phyloP scores from a whole-genome alignment of 2,329 filamentous ascomycete genomes.

The Arachnomyces sp. region DNA sequence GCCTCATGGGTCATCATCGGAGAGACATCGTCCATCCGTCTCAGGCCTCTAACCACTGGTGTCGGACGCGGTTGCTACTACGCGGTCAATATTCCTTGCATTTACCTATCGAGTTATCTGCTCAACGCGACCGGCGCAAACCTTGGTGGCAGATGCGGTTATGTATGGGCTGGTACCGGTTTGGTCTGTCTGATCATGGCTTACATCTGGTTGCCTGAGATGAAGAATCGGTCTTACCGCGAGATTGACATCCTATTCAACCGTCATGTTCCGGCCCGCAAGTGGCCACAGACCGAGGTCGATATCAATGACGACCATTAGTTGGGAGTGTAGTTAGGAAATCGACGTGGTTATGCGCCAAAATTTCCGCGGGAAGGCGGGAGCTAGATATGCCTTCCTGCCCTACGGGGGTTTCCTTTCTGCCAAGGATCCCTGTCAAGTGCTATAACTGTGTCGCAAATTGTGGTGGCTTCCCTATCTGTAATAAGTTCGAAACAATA shows the following conservation, averaged over 20 bases:
- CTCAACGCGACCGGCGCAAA: constrained; percentile 45
- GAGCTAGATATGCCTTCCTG: too few relatives aligned
- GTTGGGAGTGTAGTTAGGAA: constrained; percentile 19
- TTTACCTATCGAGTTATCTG: constrained; percentile 54
- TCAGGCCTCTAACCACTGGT: constrained; percentile 57
- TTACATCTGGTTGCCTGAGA: constrained; percentile 46
- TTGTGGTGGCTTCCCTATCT: too few relatives aligned
- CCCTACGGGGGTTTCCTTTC: too few relatives aligned
- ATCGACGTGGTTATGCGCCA: not conserved
- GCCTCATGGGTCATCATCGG: constrained; percentile 60
- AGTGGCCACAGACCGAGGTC: constrained; percentile 22
- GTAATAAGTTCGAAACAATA: too few relatives aligned
- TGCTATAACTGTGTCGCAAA: too few relatives aligned
- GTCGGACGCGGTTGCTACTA: constrained; percentile 58
- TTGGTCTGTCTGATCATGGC: constrained; percentile 46
- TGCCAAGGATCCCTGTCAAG: too few relatives aligned
- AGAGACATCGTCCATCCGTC: constrained; percentile 57
- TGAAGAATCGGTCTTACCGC: constrained; percentile 51
- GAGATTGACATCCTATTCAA: constrained; percentile 56
- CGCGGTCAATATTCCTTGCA: constrained; percentile 56
- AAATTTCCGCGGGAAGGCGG: too few relatives aligned
- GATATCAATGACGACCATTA: constrained; percentile 57
- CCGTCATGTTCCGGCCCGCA: constrained; percentile 45
- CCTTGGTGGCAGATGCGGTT: constrained; percentile 50
- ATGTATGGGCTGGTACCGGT: constrained; percentile 52